These are phyloP conservation scores for Diaporthe capsici DNA, from an alignment of 2,329 filamentous ascomycete genomes.

Conservation along the genomic window DNA sequence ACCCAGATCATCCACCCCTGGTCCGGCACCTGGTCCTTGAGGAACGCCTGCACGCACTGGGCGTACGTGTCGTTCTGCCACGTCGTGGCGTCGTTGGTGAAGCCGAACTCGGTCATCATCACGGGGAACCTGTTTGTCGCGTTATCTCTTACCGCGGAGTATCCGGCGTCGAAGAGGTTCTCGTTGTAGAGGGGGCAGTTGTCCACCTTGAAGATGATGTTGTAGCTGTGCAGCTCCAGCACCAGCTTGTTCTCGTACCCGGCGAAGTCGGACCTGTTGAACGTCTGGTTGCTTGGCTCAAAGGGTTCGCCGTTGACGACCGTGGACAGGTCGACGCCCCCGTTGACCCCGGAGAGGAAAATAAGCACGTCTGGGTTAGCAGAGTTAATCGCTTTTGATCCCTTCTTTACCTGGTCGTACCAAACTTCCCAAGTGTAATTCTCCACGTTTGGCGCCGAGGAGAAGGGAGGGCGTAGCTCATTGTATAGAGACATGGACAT, in stretches of 20 bases:
- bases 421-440: slow-evolving; percentile 71
- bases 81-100: slow-evolving; percentile 32
- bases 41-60: slow-evolving; percentile 31
- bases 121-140: slow-evolving; percentile 51
- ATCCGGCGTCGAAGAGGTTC: slow-evolving; percentile 65
- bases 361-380: slow-evolving; percentile 68
- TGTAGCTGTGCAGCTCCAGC: slow-evolving; percentile 74
- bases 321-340: slow-evolving; percentile 67
- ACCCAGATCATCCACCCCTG: slow-evolving; percentile 73
- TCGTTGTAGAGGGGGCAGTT: slow-evolving; percentile 62
- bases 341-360: slow-evolving; percentile 71
- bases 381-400: slow-evolving; percentile 63
- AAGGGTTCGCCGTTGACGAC: slow-evolving; percentile 64
- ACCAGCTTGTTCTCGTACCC: slow-evolving; percentile 69
- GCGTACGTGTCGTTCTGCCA: slow-evolving; percentile 34
- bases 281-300: slow-evolving; percentile 60
- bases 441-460: slow-evolving; percentile 46
- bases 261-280: slow-evolving; percentile 61
- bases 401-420: slow-evolving; percentile 65
- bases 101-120: slow-evolving; percentile 43
- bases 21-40: slow-evolving; percentile 12
- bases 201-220: slow-evolving; percentile 57
- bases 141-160: slow-evolving; percentile 59
- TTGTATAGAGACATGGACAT: slow-evolving; percentile 68
- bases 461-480: slow-evolving; percentile 61